Evolutionary conservation across 2,329 filamentous ascomycete species (phyloP).

Genomic region (Aspergillus vadensis): DNA sequence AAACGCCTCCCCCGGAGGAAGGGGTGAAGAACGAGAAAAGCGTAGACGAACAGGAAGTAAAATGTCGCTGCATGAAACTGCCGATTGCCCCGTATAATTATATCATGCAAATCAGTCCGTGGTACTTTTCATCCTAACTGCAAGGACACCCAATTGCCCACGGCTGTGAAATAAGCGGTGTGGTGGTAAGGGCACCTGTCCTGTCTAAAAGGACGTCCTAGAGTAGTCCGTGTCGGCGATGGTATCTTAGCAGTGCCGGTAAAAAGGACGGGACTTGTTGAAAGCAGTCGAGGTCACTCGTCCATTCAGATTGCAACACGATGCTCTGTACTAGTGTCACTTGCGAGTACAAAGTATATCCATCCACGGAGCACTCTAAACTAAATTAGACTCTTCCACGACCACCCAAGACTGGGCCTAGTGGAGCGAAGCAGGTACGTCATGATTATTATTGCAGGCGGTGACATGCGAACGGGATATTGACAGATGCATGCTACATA

Average conservation of each 20-base stretch:
- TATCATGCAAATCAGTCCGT: not conserved
- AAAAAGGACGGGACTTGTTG: not conserved
- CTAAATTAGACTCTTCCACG: constrained; percentile 1
- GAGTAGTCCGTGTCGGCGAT: not conserved
- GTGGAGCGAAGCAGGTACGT: constrained; percentile 6
- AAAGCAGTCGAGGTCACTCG: not conserved
- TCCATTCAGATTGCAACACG: constrained; percentile 2
- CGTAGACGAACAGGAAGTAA: not conserved
- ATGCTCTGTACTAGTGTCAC: not conserved
- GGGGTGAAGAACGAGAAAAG: not conserved
- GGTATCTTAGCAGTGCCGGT: no score
- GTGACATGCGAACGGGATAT: not conserved
- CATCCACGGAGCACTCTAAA: not conserved
- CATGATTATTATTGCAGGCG: not conserved
- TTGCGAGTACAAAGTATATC: not conserved
- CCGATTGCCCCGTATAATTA: constrained; percentile 1
- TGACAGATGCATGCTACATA: constrained; percentile 1
- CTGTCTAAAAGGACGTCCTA: not conserved
- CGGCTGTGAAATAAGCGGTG: constrained; percentile 1
- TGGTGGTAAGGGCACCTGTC: not conserved
- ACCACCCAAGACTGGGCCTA: not conserved
- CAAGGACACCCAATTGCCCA: not conserved
- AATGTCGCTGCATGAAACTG: constrained; percentile 1
- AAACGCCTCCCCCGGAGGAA: not conserved
- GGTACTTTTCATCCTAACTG: not conserved